Percentiles rank a stretch among this genome's conserved stretches.
Conservation (phyloP, 352 stramenopile genomes). For the Thalassiosira exigua region DNA sequence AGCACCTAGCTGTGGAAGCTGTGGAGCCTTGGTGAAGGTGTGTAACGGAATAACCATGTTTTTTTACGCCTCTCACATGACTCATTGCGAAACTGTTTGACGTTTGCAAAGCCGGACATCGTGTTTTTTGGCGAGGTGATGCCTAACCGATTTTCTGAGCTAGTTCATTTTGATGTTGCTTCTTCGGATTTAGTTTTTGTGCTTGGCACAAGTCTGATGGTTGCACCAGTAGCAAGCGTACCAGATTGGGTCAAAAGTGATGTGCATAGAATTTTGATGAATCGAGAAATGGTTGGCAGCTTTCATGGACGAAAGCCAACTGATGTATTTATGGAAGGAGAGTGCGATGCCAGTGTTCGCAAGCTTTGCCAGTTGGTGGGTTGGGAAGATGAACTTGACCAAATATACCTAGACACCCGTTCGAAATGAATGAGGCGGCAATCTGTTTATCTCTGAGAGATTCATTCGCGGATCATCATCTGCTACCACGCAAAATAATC, state of each 20-base stretch:
- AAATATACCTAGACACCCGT: too few relatives aligned
- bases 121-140: conserved; percentile 97
- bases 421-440: too few relatives aligned
- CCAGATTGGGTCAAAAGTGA: conserved; percentile 62
- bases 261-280: conserved; percentile 71
- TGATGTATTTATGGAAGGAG: conserved; percentile 76
- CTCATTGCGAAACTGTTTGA: too few relatives aligned
- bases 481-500: too few relatives aligned
- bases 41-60: neutral
- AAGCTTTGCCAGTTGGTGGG: conserved; percentile 63
- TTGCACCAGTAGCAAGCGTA: conserved; percentile 91
- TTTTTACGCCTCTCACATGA: neutral
- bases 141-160: conserved; percentile 89
- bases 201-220: conserved; percentile 96
- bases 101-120: conserved; percentile 59
- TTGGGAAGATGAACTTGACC: conserved; percentile 76
- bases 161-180: conserved; percentile 82
- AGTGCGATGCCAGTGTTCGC: conserved; percentile 76
- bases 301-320: conserved; percentile 37
- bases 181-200: conserved; percentile 92
- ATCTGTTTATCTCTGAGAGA: too few relatives aligned
- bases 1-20: conserved; percentile 86
- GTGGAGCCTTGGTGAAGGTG: conserved; percentile 91
- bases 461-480: too few relatives aligned
- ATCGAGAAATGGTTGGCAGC: conserved; percentile 75